Conservation (phyloP, 345 rosid species). For the Gossypium bickii region DNA sequence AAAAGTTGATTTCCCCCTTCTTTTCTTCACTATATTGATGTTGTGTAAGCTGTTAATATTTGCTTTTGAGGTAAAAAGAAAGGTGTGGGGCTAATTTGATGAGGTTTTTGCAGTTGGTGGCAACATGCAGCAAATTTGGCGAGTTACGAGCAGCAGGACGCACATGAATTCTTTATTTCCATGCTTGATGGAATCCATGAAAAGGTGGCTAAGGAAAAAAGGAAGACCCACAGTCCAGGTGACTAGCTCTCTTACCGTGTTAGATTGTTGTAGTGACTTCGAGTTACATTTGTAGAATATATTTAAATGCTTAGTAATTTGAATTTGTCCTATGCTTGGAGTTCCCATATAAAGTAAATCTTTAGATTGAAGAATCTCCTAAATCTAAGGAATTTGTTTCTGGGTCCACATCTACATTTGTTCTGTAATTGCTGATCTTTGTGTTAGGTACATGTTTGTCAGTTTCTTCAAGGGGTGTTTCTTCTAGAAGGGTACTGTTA, state of each 20-base stretch:
- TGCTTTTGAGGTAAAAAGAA: background rate
- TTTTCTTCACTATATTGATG: background rate
- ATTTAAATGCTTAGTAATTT: background rate
- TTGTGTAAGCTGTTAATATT: background rate
- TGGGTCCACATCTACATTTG: slow-evolving; percentile 3
- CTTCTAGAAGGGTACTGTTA: background rate
- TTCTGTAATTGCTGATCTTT: background rate
- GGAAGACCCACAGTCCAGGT: slow-evolving; percentile 41
- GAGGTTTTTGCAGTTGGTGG: slow-evolving; percentile 52
- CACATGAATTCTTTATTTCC: slow-evolving; percentile 66
- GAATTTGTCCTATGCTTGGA: background rate
- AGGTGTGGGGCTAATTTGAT: background rate
- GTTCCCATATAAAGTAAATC: background rate
- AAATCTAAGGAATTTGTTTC: background rate
- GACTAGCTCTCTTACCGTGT: slow-evolving; percentile 10
- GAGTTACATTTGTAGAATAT: background rate
- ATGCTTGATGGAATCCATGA: slow-evolving; percentile 69
- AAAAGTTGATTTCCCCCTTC: background rate
- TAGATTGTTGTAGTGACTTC: background rate
- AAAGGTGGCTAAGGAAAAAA: slow-evolving; percentile 46
- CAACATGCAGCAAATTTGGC: slow-evolving; percentile 60
- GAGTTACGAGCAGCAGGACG: slow-evolving; percentile 68
- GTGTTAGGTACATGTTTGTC: background rate
- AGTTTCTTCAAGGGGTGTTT: background rate
- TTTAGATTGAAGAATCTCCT: slow-evolving; percentile 3